Evolutionary conservation across 768 basidiomycete species (phyloP).

Genomic region (Kwoniella dendrophila): DNA sequence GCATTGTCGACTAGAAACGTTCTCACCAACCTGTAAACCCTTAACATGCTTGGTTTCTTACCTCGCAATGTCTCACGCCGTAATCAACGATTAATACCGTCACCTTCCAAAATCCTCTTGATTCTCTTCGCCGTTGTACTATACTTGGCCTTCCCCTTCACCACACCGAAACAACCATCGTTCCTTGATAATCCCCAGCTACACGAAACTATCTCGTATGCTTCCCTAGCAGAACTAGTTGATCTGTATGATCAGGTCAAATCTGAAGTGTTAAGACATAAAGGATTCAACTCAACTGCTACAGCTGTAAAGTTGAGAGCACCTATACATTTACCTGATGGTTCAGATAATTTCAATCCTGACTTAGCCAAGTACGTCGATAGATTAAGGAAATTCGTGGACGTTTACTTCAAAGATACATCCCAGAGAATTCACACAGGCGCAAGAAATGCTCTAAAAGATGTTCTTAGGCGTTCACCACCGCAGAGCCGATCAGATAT

Average conservation of each 20-base stretch:
- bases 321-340: conserved; percentile 8
- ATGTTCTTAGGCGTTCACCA: not conserved
- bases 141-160: conserved; percentile 4
- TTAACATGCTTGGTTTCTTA: not conserved
- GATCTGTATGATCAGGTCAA: conserved; percentile 13
- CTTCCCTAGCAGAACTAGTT: conserved; percentile 6
- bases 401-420: conserved; percentile 3
- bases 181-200: not conserved
- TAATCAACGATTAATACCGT: not conserved
- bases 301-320: conserved; percentile 10
- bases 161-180: not conserved
- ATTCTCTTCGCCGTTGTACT: not conserved
- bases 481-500: not conserved
- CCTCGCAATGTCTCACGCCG: not conserved
- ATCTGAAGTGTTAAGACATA: not conserved
- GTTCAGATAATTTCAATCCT: conserved; percentile 12
- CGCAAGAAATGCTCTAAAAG: conserved; percentile 6
- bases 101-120: conserved; percentile 10
- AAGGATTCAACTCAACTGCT: conserved; percentile 4
- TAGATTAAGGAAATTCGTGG: conserved; percentile 3
- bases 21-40: not conserved
- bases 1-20: no score
- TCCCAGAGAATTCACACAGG: not conserved
- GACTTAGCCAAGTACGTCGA: not conserved
- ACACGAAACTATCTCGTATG: not conserved